Evolutionary conservation across 495 filamentous ascomycete species (phyloP).

Genomic region (Talaromyces borbonicus): DNA sequence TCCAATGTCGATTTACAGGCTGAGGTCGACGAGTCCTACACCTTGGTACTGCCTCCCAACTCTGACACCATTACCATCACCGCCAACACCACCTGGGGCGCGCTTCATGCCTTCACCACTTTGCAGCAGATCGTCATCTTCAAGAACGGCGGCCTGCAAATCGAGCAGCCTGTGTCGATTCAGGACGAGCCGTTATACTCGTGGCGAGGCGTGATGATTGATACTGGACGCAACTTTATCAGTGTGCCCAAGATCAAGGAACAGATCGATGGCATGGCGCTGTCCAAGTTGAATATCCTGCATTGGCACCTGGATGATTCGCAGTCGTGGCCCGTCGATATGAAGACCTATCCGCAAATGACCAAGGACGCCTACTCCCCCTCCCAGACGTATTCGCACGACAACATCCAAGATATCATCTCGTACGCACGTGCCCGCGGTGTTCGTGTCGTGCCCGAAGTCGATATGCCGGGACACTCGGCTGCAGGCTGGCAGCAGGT

Average conservation of each 20-base stretch:
- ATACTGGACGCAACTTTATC: conserved; percentile 42
- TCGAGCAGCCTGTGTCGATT: conserved; percentile 41
- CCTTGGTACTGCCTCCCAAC: conserved; percentile 29
- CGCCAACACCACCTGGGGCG: conserved; percentile 42
- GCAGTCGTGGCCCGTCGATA: conserved; percentile 43
- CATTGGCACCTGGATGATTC: conserved; percentile 44
- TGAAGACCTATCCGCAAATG: conserved; percentile 42
- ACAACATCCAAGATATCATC: conserved; percentile 32
- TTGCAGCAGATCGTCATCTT: conserved; percentile 44
- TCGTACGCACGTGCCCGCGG: conserved; percentile 37
- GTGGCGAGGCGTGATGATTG: conserved; percentile 42
- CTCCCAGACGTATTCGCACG: conserved; percentile 30
- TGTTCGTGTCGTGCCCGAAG: conserved; percentile 40
- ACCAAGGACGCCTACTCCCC: conserved; percentile 43
- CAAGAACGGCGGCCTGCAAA: conserved; percentile 32
- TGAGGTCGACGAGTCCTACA: conserved; percentile 50
- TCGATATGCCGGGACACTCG: conserved; percentile 45
- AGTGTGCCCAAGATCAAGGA: conserved; percentile 37
- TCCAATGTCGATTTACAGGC: conserved; percentile 35
- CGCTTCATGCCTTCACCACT: conserved; percentile 52
- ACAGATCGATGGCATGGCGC: conserved; percentile 41
- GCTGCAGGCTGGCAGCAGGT: conserved; percentile 45
- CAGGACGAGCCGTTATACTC: conserved; percentile 39
- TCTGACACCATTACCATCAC: conserved; percentile 32
- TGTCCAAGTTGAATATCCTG: conserved; percentile 43